These are phyloP conservation scores for Cytospora piceicola DNA, from an alignment of 2,329 filamentous ascomycete species.

Conservation along the genomic window DNA sequence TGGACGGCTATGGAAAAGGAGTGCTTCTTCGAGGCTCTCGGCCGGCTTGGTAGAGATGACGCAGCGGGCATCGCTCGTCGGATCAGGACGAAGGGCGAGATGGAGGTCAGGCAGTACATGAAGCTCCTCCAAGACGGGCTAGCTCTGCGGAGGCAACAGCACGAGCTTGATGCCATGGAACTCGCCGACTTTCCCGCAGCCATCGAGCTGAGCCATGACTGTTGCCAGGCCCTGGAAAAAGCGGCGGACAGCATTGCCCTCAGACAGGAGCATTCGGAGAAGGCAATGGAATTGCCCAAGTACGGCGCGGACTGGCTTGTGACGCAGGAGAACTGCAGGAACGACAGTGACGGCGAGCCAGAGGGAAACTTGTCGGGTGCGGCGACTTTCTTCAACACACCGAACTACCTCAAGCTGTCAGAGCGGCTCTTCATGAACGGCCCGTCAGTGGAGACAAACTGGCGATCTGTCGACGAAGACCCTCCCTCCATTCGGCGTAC, in stretches of 20 bases:
- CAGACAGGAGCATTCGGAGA: constrained; percentile 67
- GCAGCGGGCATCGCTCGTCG: constrained; percentile 63
- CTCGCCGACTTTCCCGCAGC: constrained; percentile 69
- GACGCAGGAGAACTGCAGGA: constrained; percentile 40
- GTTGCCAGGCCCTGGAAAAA: constrained; percentile 67
- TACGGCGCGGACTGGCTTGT: constrained; percentile 73
- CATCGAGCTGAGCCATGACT: constrained; percentile 69
- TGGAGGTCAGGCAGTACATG: constrained; percentile 76
- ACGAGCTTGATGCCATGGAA: constrained; percentile 45
- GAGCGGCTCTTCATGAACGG: constrained; percentile 77
- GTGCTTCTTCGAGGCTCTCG: constrained; percentile 67
- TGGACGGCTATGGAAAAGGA: constrained; percentile 78
- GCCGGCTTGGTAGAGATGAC: constrained; percentile 66
- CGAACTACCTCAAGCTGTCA: constrained; percentile 66
- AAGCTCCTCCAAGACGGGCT: constrained; percentile 59
- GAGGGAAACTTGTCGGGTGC: constrained; percentile 23
- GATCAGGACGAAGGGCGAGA: constrained; percentile 71
- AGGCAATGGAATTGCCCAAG: constrained; percentile 59
- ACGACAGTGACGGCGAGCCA: constrained; percentile 29
- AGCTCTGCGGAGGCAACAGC: constrained; percentile 44
- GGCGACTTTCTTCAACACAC: constrained; percentile 57
- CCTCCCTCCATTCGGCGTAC: constrained; percentile 74
- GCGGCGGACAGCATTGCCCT: constrained; percentile 68
- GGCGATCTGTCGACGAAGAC: constrained; percentile 61
- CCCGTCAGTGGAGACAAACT: constrained; percentile 65